Conservation (phyloP, 805 yeast genomes). For the Metschnikowia cubensis region DNA sequence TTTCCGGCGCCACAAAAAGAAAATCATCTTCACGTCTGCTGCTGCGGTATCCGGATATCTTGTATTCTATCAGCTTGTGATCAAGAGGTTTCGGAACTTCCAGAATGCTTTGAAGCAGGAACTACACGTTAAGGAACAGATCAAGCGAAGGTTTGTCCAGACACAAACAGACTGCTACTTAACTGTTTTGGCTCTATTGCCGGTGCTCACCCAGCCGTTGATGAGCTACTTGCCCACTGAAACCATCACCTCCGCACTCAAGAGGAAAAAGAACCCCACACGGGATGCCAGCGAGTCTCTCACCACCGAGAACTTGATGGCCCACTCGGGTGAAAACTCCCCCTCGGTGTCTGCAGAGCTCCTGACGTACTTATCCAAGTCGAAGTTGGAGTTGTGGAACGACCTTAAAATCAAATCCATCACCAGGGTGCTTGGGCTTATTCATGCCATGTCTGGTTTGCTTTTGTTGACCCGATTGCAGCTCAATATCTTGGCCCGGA, state of each 20-base stretch:
- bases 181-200: constrained; percentile 78
- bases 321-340: constrained; percentile 27
- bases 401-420: constrained; percentile 72
- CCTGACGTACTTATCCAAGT: constrained; percentile 23
- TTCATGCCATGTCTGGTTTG: constrained; percentile 65
- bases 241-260: constrained; percentile 62
- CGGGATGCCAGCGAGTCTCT: constrained; percentile 40
- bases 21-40: constrained; percentile 31
- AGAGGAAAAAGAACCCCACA: constrained; percentile 46
- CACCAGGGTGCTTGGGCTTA: constrained; percentile 65
- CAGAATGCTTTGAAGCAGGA: constrained; percentile 40
- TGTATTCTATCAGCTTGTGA: constrained; percentile 35
- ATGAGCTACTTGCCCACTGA: constrained; percentile 66
- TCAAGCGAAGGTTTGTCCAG: constrained; percentile 80
- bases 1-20: constrained; percentile 38
- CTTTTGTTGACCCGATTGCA: constrained; percentile 81
- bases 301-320: constrained; percentile 39
- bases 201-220: constrained; percentile 67
- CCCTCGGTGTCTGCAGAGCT: constrained; percentile 16
- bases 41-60: constrained; percentile 34
- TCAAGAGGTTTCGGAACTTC: constrained; percentile 36
- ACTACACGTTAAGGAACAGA: constrained; percentile 43
- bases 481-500: constrained; percentile 81
- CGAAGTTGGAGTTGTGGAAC: constrained; percentile 66
- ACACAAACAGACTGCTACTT: constrained; percentile 87